These are phyloP conservation scores for Exobasidium rhododendri DNA, from an alignment of 1,284 basidiomycete species.

Conservation along the genomic window DNA sequence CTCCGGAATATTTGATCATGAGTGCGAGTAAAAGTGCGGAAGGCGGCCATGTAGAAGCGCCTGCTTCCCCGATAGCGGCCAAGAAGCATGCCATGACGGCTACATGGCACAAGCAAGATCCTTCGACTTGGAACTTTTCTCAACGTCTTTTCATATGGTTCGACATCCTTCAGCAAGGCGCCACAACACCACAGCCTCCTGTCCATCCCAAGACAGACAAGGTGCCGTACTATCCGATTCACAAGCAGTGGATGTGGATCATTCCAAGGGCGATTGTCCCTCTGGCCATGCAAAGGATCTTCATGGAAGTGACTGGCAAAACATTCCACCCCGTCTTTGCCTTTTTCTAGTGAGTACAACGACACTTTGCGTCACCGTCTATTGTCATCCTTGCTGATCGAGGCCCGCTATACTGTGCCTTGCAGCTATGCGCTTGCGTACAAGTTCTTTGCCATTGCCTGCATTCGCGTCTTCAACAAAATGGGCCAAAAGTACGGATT, in stretches of 20 bases:
- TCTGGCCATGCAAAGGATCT: slow-evolving; percentile 30
- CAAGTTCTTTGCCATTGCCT: slow-evolving; percentile 23
- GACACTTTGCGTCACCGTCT: slow-evolving; percentile 21
- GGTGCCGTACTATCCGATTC: not conserved
- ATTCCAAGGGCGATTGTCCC: slow-evolving; percentile 22
- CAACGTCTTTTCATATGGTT: not conserved
- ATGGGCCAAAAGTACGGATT: slow-evolving; percentile 30
- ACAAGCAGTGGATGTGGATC: slow-evolving; percentile 6
- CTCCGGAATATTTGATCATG: no score
- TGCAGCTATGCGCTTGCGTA: slow-evolving; percentile 19
- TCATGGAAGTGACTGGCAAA: slow-evolving; percentile 27
- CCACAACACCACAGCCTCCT: slow-evolving; percentile 8
- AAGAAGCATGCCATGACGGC: slow-evolving; percentile 10
- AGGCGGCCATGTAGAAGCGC: no score
- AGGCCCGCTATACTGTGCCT: not conserved
- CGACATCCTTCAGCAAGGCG: slow-evolving; percentile 1
- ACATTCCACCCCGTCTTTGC: slow-evolving; percentile 30
- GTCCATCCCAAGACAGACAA: slow-evolving; percentile 6
- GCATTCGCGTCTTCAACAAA: slow-evolving; percentile 23
- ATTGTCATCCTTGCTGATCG: not conserved
- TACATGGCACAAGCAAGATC: slow-evolving; percentile 7
- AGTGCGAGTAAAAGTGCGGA: no score
- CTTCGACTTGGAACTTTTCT: not conserved
- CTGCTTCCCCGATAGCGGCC: not conserved
- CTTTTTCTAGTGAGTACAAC: slow-evolving; percentile 18